A percentile compares a stretch with the other conserved stretches of the same genome.
Conservation (phyloP, 495 filamentous ascomycete species). For the Daldinia caldariorum region DNA sequence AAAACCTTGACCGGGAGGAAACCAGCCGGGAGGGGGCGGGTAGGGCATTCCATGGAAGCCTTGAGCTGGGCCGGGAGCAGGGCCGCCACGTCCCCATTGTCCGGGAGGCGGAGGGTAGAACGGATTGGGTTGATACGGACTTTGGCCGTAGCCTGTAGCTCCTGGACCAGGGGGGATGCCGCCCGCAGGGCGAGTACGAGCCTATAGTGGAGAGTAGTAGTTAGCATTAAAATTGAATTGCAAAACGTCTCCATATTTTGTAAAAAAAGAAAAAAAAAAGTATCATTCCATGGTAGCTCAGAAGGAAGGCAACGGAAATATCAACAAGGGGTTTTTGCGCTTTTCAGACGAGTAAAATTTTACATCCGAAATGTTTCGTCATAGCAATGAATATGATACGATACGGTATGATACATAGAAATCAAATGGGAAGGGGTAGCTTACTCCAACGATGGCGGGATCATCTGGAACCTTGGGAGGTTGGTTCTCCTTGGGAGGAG, state of each 20-base stretch:
- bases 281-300: conserved; percentile 62
- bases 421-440: conserved; percentile 51
- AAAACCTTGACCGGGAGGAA: conserved; percentile 83
- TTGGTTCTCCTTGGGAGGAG: conserved; percentile 72
- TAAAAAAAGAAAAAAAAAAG: neutral
- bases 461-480: conserved; percentile 88
- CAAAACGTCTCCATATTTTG: neutral
- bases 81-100: conserved; percentile 68
- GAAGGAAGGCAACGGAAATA: conserved; percentile 99
- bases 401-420: conserved; percentile 1
- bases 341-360: conserved; percentile 76
- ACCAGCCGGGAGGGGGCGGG: conserved; percentile 79
- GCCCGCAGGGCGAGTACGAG: conserved; percentile 52
- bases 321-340: conserved; percentile 93
- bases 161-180: conserved; percentile 56
- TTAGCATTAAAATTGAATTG: conserved; percentile 39
- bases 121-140: conserved; percentile 55
- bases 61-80: conserved; percentile 48
- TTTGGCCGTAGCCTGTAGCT: conserved; percentile 65
- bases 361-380: conserved; percentile 93
- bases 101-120: conserved; percentile 62
- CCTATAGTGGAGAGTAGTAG: conserved; percentile 42
- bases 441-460: conserved; percentile 96
- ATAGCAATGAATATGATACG: conserved; percentile 52
- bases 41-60: conserved; percentile 59